A percentile compares a stretch with the other conserved stretches of the same genome.
Evolutionary conservation across 805 yeast genomes (phyloP).

Genomic region (Starmerella roubikii): DNA sequence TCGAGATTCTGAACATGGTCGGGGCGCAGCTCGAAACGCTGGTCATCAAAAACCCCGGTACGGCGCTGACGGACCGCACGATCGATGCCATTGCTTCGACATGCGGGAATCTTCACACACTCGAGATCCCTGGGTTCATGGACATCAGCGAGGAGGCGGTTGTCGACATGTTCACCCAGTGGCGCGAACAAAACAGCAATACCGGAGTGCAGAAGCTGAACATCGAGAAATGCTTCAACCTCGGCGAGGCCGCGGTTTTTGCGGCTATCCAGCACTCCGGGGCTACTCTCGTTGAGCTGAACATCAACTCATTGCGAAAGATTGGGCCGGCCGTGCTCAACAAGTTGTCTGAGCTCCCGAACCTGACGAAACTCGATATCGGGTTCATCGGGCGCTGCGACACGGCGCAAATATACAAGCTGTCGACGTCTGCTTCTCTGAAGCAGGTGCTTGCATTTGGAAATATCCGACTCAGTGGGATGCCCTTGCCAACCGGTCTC

Average conservation of each 20-base stretch:
- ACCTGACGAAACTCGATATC: constrained; percentile 52
- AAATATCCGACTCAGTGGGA: constrained; percentile 22
- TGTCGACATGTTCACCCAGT: constrained; percentile 41
- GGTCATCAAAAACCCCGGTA: constrained; percentile 52
- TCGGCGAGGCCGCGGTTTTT: constrained; percentile 50
- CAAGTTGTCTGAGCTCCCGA: constrained; percentile 33
- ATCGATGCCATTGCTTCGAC: constrained; percentile 46
- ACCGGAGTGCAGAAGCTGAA: constrained; percentile 47
- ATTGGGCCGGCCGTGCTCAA: constrained; percentile 33
- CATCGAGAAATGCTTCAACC: constrained; percentile 48
- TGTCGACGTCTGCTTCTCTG: constrained; percentile 51
- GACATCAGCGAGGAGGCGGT: constrained; percentile 60
- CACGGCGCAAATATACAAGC: constrained; percentile 45
- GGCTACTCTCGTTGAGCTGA: constrained; percentile 52
- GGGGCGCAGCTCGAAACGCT: constrained; percentile 50
- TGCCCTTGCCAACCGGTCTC: constrained; percentile 22
- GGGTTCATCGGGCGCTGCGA: constrained; percentile 73
- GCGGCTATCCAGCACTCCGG: constrained; percentile 51
- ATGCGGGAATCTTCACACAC: constrained; percentile 34
- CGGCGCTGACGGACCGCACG: constrained; percentile 33
- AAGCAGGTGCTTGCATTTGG: constrained; percentile 70
- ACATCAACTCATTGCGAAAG: constrained; percentile 56
- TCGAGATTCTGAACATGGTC: constrained; percentile 35
- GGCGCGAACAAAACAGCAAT: constrained; percentile 28
- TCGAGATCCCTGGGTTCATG: constrained; percentile 48